A percentile compares a stretch with the other conserved stretches of the same genome.
Conservation (phyloP, 352 stramenopile genomes). For the Lagenidium giganteum region DNA sequence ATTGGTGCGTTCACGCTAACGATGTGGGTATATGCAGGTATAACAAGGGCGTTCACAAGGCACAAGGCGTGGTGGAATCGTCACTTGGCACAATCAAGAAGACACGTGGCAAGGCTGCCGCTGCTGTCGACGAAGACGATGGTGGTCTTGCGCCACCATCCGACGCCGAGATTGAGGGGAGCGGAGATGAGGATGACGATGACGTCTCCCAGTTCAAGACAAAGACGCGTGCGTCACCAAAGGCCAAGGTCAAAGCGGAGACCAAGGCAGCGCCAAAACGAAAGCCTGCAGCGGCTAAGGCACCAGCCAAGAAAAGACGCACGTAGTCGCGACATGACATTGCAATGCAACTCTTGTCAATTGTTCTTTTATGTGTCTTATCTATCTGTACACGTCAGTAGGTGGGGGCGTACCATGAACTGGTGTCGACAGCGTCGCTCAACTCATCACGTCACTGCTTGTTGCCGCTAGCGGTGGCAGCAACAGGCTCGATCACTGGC, state of each 20-base stretch:
- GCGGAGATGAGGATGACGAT: slow-evolving; percentile 45
- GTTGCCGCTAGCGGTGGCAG: too few species aligned
- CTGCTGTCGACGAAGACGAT: slow-evolving; percentile 31
- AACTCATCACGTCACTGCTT: too few species aligned
- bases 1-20: too few species aligned
- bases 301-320: slow-evolving; percentile 51
- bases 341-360: too few species aligned
- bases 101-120: slow-evolving; percentile 41
- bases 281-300: slow-evolving; percentile 35
- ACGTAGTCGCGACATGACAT: too few species aligned
- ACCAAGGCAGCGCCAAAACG: slow-evolving; percentile 15
- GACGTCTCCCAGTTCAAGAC: slow-evolving; percentile 84
- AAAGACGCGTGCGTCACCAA: slow-evolving; percentile 40
- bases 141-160: slow-evolving; percentile 45
- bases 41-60: slow-evolving; percentile 91
- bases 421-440: too few species aligned
- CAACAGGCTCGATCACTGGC: too few species aligned
- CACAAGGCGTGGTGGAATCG: slow-evolving; percentile 91
- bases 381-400: too few species aligned
- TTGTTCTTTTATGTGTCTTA: too few species aligned
- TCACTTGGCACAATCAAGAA: slow-evolving; percentile 79
- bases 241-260: slow-evolving; percentile 52
- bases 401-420: too few species aligned
- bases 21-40: slow-evolving; percentile 76
- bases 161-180: slow-evolving; percentile 66